Evolutionary conservation across 306 rosid genomes (phyloP).

Genomic region (Rubus parviflorus): DNA sequence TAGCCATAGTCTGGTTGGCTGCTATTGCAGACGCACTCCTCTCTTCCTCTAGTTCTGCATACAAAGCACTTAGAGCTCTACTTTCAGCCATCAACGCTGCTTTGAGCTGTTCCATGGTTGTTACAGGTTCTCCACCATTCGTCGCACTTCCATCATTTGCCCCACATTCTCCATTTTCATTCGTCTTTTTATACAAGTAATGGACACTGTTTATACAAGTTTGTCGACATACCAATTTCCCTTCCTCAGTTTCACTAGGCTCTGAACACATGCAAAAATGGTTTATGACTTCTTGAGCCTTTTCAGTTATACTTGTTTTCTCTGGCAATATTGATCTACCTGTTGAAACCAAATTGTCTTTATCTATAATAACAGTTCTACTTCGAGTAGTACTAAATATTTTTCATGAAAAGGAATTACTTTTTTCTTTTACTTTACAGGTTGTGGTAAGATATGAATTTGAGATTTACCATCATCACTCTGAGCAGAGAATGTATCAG

Average conservation of each 20-base stretch:
- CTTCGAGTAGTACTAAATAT: conserved; percentile 9
- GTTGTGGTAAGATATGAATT: background rate
- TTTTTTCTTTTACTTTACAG: background rate
- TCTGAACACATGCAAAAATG: conserved; percentile 35
- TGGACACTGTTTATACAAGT: conserved; percentile 41
- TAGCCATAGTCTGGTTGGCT: conserved; percentile 85
- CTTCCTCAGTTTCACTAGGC: conserved; percentile 50
- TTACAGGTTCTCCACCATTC: conserved; percentile 47
- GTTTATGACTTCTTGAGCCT: conserved; percentile 30
- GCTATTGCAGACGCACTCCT: conserved; percentile 86
- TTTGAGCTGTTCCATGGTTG: conserved; percentile 50
- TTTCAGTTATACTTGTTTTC: conserved; percentile 28
- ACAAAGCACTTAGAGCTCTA: conserved; percentile 51
- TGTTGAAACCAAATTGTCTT: conserved; percentile 19
- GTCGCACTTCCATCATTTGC: conserved; percentile 55
- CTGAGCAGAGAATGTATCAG: conserved; percentile 41
- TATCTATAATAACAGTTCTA: background rate
- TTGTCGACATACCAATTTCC: conserved; percentile 45
- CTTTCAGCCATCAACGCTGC: conserved; percentile 47
- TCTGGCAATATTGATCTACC: conserved; percentile 24
- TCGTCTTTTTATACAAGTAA: conserved; percentile 37
- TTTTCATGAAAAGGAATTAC: background rate
- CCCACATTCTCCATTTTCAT: conserved; percentile 50
- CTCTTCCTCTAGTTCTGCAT: conserved; percentile 84
- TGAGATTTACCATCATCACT: conserved; percentile 43